Percentiles rank a stretch among this genome's conserved stretches.
Evolutionary conservation across 805 yeast genomes (phyloP).

Genomic region (Sugiyamaella boreocaroliniensis): DNA sequence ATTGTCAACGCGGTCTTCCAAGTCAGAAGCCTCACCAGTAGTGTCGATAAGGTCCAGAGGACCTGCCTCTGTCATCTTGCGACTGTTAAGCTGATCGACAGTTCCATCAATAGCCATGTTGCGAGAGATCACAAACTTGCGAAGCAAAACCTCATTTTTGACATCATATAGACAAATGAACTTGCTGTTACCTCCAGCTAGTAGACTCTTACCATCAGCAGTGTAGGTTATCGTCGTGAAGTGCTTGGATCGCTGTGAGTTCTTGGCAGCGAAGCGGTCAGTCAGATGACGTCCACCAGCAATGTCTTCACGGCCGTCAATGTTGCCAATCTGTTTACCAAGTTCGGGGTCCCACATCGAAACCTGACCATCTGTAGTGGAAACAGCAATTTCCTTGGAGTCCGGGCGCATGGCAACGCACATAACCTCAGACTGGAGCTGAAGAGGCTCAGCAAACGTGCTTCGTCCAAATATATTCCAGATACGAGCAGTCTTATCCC

Average conservation of each 20-base stretch:
- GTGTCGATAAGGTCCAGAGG: constrained; percentile 74
- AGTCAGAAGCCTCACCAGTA: constrained; percentile 78
- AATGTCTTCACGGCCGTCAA: constrained; percentile 86
- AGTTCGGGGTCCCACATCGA: constrained; percentile 75
- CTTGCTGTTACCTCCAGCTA: constrained; percentile 92
- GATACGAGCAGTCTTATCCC: constrained; percentile 92
- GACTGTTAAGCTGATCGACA: constrained; percentile 66
- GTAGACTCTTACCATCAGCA: constrained; percentile 78
- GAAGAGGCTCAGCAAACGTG: constrained; percentile 85
- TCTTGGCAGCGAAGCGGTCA: constrained; percentile 75
- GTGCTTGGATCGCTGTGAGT: constrained; percentile 75
- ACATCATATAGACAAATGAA: constrained; percentile 88
- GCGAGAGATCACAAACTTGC: constrained; percentile 73
- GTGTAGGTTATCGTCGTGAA: constrained; percentile 78
- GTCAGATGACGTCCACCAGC: constrained; percentile 73
- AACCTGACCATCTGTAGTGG: constrained; percentile 83
- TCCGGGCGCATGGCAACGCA: constrained; percentile 84
- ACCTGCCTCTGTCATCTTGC: constrained; percentile 82
- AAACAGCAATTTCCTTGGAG: constrained; percentile 81
- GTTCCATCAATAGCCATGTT: constrained; percentile 94
- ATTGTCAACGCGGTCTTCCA: constrained; percentile 70
- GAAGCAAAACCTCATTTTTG: constrained; percentile 76
- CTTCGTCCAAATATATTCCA: constrained; percentile 90
- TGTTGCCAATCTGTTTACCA: constrained; percentile 71
- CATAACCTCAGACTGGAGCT: constrained; percentile 75